A percentile compares a stretch with the other conserved stretches of the same genome.
Conservation (phyloP, 306 rosid species). For the Neltuma alba region DNA sequence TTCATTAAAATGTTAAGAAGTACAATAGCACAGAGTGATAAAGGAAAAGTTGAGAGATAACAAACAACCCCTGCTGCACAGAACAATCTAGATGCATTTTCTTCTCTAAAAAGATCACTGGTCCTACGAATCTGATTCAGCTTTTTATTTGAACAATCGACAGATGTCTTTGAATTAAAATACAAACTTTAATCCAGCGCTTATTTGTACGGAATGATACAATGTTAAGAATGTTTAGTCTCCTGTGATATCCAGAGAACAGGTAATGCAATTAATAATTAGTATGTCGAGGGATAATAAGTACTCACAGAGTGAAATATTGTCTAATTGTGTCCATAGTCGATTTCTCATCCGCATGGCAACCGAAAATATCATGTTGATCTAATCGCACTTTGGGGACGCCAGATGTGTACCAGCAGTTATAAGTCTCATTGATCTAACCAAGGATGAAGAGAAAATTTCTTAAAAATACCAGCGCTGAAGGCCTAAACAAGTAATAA, state of each 20-base stretch:
- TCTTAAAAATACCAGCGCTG: constrained; percentile 11
- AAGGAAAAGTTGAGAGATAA: not conserved
- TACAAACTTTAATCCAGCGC: constrained; percentile 8
- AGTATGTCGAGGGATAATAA: constrained; percentile 12
- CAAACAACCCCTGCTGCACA: not conserved
- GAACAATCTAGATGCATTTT: not conserved
- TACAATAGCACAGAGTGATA: not conserved
- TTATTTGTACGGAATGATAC: not conserved
- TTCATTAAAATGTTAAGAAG: not conserved
- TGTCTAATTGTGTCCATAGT: constrained; percentile 64
- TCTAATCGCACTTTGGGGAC: constrained; percentile 72
- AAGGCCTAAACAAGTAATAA: not conserved
- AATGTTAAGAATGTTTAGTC: constrained; percentile 16
- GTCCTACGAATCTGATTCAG: not conserved
- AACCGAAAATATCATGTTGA: constrained; percentile 69
- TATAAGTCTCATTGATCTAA: constrained; percentile 83
- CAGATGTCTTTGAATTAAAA: not conserved
- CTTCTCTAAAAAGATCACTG: not conserved
- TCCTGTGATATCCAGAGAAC: constrained; percentile 23
- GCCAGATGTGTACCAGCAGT: constrained; percentile 90
- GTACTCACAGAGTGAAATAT: constrained; percentile 70
- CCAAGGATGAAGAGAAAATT: constrained; percentile 36
- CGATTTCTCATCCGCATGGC: constrained; percentile 78
- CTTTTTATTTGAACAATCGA: not conserved
- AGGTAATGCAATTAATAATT: constrained; percentile 28